These are phyloP conservation scores for Geotrichum cucujoidarum DNA, from an alignment of 1,139 yeast species.

Conservation along the genomic window DNA sequence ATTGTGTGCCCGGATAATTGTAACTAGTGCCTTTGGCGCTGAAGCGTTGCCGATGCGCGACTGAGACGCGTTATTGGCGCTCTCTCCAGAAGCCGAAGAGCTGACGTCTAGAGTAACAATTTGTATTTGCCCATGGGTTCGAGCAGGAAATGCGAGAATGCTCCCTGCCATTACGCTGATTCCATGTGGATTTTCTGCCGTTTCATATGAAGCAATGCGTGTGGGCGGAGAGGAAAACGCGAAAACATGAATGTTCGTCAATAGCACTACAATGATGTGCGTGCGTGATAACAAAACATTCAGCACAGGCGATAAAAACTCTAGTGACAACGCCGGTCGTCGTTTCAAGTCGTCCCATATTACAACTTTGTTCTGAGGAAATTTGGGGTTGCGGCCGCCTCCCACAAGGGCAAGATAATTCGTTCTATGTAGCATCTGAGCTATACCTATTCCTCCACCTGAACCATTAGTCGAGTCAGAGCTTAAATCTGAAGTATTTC, in stretches of 20 bases:
- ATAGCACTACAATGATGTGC: slow-evolving; percentile 66
- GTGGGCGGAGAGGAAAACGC: slow-evolving; percentile 79
- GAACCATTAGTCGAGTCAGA: slow-evolving; percentile 27
- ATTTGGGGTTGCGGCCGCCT: slow-evolving; percentile 75
- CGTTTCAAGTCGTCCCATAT: slow-evolving; percentile 90
- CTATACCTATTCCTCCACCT: slow-evolving; percentile 63
- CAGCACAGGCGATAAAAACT: slow-evolving; percentile 68
- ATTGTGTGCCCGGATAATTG: slow-evolving; percentile 81
- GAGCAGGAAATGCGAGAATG: slow-evolving; percentile 67
- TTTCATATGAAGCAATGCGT: slow-evolving; percentile 64
- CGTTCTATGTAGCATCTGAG: slow-evolving; percentile 82
- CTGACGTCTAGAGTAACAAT: slow-evolving; percentile 54
- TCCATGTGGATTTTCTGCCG: slow-evolving; percentile 63
- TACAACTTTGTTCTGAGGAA: slow-evolving; percentile 65
- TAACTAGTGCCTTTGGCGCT: slow-evolving; percentile 48
- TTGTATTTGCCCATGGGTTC: slow-evolving; percentile 66
- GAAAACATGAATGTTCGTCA: slow-evolving; percentile 64
- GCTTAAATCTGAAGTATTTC: not conserved
- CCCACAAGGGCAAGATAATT: slow-evolving; percentile 87
- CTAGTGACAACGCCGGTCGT: slow-evolving; percentile 67
- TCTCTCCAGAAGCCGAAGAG: slow-evolving; percentile 1
- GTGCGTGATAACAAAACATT: slow-evolving; percentile 72
- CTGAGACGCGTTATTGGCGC: slow-evolving; percentile 1
- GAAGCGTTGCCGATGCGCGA: slow-evolving; percentile 1
- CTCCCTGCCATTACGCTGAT: slow-evolving; percentile 53